Percentiles rank a stretch among this genome's conserved stretches.
Evolutionary conservation across 768 basidiomycete genomes (phyloP).

Genomic region (Russula sp.): DNA sequence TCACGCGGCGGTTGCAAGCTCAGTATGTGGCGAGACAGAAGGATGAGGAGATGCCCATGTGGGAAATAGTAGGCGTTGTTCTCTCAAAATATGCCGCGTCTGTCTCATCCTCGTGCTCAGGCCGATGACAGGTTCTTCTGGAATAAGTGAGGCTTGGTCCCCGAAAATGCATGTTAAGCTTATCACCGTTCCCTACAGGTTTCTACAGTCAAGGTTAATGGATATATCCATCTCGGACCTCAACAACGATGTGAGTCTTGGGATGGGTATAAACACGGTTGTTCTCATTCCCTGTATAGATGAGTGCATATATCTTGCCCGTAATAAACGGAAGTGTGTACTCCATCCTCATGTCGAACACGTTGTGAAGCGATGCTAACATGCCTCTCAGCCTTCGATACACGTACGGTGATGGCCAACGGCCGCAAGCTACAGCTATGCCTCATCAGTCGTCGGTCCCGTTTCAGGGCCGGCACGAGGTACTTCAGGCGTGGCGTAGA

Average conservation of each 20-base stretch:
- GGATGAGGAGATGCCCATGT: slow-evolving; percentile 57
- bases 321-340: slow-evolving; percentile 91
- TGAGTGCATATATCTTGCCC: slow-evolving; percentile 86
- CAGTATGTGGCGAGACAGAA: slow-evolving; percentile 62
- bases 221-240: slow-evolving; percentile 49
- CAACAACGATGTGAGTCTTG: slow-evolving; percentile 60
- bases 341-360: slow-evolving; percentile 10
- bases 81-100: slow-evolving; percentile 2
- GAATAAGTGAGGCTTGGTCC: slow-evolving; percentile 62
- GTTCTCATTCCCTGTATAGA: slow-evolving; percentile 45
- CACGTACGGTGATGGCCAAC: slow-evolving; percentile 71
- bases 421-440: slow-evolving; percentile 76
- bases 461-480: slow-evolving; percentile 92
- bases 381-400: slow-evolving; percentile 68
- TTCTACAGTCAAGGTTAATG: slow-evolving; percentile 61
- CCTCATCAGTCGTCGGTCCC: slow-evolving; percentile 90
- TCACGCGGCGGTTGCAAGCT: slow-evolving; percentile 82
- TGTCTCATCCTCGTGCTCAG: slow-evolving; percentile 39
- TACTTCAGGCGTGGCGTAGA: slow-evolving; percentile 96
- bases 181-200: slow-evolving; percentile 36
- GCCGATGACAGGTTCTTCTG: slow-evolving; percentile 98
- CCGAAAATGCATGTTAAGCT: slow-evolving; percentile 4
- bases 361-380: slow-evolving; percentile 2
- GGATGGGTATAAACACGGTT: background rate
- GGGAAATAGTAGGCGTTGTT: slow-evolving; percentile 65